A percentile compares a stretch with the other conserved stretches of the same genome.
Evolutionary conservation across 23 red algal species (phyloP).

Genomic region (Cyanidioschyzon merolae): DNA sequence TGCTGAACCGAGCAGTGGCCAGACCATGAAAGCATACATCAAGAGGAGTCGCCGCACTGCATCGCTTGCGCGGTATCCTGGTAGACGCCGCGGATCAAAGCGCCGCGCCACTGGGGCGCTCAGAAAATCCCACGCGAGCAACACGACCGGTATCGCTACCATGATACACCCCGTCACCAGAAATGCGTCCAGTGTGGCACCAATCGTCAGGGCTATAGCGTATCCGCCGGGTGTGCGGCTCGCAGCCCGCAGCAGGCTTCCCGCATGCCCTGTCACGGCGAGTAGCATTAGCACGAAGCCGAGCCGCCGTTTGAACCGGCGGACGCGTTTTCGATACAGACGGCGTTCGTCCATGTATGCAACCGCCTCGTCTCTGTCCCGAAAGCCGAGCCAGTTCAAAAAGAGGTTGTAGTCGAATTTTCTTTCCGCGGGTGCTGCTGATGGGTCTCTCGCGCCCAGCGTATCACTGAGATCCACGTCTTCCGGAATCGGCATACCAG

Average conservation of each 20-base stretch:
- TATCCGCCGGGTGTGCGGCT: neutral
- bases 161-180: neutral
- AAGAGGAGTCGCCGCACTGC: slow-evolving; percentile 12
- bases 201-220: neutral
- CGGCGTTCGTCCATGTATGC: neutral
- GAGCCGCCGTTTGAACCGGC: neutral
- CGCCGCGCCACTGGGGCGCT: neutral
- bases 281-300: neutral
- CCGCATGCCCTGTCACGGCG: neutral
- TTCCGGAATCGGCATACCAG: neutral
- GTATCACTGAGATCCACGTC: neutral
- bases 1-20: neutral
- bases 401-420: neutral
- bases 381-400: neutral
- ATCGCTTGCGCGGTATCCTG: neutral
- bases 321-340: neutral
- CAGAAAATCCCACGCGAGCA: neutral
- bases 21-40: neutral
- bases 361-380: neutral
- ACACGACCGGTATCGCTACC: neutral
- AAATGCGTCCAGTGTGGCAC: neutral
- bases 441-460: neutral
- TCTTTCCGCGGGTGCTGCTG: neutral
- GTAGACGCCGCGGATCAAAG: neutral
- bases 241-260: neutral